A percentile compares a stretch with the other conserved stretches of the same genome.
Evolutionary conservation across 306 rosid genomes (phyloP).

Genomic region (Acacia crassicarpa): DNA sequence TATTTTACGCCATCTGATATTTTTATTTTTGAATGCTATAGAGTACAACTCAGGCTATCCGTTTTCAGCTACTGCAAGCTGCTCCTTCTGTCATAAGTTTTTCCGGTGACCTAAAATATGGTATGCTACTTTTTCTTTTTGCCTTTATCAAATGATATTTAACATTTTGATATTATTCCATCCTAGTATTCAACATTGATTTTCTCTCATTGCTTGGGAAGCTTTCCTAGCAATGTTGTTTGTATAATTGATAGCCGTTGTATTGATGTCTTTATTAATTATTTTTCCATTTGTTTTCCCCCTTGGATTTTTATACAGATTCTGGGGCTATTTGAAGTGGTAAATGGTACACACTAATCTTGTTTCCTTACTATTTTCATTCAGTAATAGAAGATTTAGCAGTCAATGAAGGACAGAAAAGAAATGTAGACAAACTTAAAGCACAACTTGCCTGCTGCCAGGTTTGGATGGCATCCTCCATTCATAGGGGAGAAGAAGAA

Average conservation of each 20-base stretch:
- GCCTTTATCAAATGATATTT: background rate
- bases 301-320: slow-evolving; percentile 1
- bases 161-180: background rate
- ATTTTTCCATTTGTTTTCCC: background rate
- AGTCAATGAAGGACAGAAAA: slow-evolving; percentile 43
- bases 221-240: slow-evolving; percentile 1
- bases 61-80: slow-evolving; percentile 84
- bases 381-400: slow-evolving; percentile 72
- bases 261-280: slow-evolving; percentile 14
- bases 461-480: slow-evolving; percentile 97
- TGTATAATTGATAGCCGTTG: slow-evolving; percentile 10
- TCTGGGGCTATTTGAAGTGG: slow-evolving; percentile 10
- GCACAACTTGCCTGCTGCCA: slow-evolving; percentile 49
- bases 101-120: slow-evolving; percentile 85
- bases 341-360: slow-evolving; percentile 24
- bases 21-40: slow-evolving; percentile 44
- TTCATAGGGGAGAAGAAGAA: slow-evolving; percentile 94
- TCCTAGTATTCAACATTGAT: background rate
- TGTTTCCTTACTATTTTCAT: slow-evolving; percentile 18
- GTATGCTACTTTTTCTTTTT: slow-evolving; percentile 38
- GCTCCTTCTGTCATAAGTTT: slow-evolving; percentile 69
- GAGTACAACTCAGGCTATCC: slow-evolving; percentile 82
- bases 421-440: slow-evolving; percentile 51
- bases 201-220: slow-evolving; percentile 5
- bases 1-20: slow-evolving; percentile 30